Evolutionary conservation across 2,329 filamentous ascomycete species (phyloP).

Genomic region (Xylogone sp.): DNA sequence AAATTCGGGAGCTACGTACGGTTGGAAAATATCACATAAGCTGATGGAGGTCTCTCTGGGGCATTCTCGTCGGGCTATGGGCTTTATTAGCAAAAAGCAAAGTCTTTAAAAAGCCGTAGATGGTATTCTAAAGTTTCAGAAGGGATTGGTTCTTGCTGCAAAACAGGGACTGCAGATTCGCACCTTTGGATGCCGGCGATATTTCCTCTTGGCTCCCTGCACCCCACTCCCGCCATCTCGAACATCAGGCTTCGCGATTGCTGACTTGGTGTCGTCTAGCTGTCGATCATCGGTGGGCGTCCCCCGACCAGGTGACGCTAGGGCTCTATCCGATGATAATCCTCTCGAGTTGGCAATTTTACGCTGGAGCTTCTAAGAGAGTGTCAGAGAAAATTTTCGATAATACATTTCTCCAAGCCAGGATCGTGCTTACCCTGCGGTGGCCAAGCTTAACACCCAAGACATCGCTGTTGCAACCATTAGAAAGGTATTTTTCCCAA

Average conservation of each 20-base stretch:
- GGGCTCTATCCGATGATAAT: conserved; percentile 35
- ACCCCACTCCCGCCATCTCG: conserved; percentile 39
- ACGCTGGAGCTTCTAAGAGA: conserved; percentile 69
- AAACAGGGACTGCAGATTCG: background rate
- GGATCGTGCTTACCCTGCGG: conserved; percentile 57
- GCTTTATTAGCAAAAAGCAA: conserved; percentile 5
- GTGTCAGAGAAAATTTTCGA: conserved; percentile 3
- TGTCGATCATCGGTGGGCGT: conserved; percentile 55
- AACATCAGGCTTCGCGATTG: conserved; percentile 38
- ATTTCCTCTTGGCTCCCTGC: conserved; percentile 62
- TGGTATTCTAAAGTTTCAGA: too few relatives aligned
- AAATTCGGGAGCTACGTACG: conserved; percentile 46
- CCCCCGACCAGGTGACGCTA: conserved; percentile 31
- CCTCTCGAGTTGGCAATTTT: conserved; percentile 74
- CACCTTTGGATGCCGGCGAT: conserved; percentile 71
- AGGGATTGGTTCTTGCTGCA: too few relatives aligned
- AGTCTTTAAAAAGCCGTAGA: conserved; percentile 2
- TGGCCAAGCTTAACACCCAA: conserved; percentile 78
- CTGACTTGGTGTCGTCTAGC: conserved; percentile 48
- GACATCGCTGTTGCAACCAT: conserved; percentile 50
- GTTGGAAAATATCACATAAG: conserved; percentile 83
- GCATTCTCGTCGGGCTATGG: conserved; percentile 72
- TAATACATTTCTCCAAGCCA: background rate
- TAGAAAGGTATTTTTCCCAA: conserved; percentile 5
- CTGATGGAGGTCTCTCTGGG: conserved; percentile 75